A percentile compares a stretch with the other conserved stretches of the same genome.
phyloP scores from a whole-genome alignment of 2,329 filamentous ascomycete genomes.

The Venturia carpophila region DNA sequence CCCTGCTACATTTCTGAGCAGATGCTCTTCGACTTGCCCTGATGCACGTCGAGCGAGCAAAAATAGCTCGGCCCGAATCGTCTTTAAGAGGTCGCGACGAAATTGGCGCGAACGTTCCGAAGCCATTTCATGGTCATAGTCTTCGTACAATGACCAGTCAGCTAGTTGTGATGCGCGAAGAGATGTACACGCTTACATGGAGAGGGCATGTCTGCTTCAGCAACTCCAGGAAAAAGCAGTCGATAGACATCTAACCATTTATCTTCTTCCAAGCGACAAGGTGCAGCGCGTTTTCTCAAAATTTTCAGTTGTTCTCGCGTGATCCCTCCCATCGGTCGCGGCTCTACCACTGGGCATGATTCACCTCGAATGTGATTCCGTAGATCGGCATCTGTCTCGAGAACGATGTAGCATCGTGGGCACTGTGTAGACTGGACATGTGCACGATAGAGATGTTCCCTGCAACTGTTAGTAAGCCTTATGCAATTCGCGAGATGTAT shows the following conservation, averaged over 20 bases:
- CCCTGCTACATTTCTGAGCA: slow-evolving; percentile 25
- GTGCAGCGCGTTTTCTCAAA: slow-evolving; percentile 31
- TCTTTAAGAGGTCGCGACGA: slow-evolving; percentile 29
- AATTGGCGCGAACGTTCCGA: slow-evolving; percentile 27
- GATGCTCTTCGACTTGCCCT: slow-evolving; percentile 24
- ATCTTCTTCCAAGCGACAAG: slow-evolving; percentile 28
- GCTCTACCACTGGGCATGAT: background rate
- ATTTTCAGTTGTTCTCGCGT: slow-evolving; percentile 31
- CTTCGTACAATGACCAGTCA: slow-evolving; percentile 21
- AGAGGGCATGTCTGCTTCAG: slow-evolving; percentile 27
- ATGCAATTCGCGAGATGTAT: background rate
- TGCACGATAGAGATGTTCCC: slow-evolving; percentile 35
- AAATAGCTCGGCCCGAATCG: slow-evolving; percentile 29
- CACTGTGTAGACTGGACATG: slow-evolving; percentile 34
- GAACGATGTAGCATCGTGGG: slow-evolving; percentile 32
- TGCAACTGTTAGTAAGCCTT: slow-evolving; percentile 17
- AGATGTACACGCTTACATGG: slow-evolving; percentile 27
- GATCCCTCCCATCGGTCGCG: slow-evolving; percentile 30
- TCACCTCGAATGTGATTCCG: slow-evolving; percentile 27
- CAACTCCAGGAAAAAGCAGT: slow-evolving; percentile 31
- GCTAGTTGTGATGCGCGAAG: background rate
- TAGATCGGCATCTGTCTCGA: slow-evolving; percentile 29
- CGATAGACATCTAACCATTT: slow-evolving; percentile 35
- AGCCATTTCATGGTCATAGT: slow-evolving; percentile 29
- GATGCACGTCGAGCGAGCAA: slow-evolving; percentile 23